Base-by-base conservation (phyloP, 495 filamentous ascomycete species). In the Copromyces sp. region DNA sequence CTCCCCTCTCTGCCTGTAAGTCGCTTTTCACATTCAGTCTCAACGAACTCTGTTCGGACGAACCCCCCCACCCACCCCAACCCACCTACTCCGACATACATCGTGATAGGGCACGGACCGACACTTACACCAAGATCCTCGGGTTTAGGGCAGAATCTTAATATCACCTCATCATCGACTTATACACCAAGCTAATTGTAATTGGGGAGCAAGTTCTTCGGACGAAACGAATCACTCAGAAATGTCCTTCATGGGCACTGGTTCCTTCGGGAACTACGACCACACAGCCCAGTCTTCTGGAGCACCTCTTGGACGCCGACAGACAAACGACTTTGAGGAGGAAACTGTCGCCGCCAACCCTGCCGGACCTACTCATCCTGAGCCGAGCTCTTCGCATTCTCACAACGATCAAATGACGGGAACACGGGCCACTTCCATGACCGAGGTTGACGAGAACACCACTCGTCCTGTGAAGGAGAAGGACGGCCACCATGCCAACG, bases 211-310 rank as follows among this genome's bases (percentile, higher is more conserved):
- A 32, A 35, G 53, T 35, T 29, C 12, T 8, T 65, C 14, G 53
- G 68, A 59, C 68, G 69, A 45, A 44, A 45, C 9, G 20, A 20
- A 53, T 1, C 42, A 75, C 68, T 24, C 32, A 38, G 20, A 59
- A 24, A 85, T 85, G 84, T 84, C 83, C 72, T 83, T 83, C 47
- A 73, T 80, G 47, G 83, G 82, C 73, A 75, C 74, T 44, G 74
- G 76, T 76, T 79, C 80, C 76, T 84, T 84, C 59, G 81, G 76
- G 78, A 84, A 81, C 76, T 82, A 84, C 74, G 83, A 85, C 73
- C 80, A 74, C 65, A 84, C 83, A n/a, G 78, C 82, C 14, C 82
- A 84, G 72, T 74, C 47, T 14, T 78, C 76, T 11, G 81, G 80
- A 39, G 71, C 75, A 42, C 75, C 74, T 6, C 72, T 80, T 29